These are phyloP conservation scores for Chytriomyces sp. DNA, from an alignment of 192 early-diverging fungal genomes.

Conservation along the genomic window DNA sequence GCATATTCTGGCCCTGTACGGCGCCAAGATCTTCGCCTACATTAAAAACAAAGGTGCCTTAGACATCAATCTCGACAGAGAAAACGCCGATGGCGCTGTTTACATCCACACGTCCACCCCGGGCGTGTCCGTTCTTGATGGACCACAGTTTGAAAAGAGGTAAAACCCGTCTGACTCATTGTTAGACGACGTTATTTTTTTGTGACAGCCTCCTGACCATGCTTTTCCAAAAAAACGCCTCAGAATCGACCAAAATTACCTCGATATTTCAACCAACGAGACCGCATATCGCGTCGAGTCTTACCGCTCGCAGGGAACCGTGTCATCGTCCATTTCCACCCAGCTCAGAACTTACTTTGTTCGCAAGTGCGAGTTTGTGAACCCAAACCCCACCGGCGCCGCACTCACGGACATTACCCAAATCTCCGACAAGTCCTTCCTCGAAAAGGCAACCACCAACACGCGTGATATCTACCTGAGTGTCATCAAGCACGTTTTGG, in stretches of 20 bases:
- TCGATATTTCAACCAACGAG: slow-evolving; percentile 74
- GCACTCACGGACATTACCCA: slow-evolving; percentile 78
- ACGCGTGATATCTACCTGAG: slow-evolving; percentile 87
- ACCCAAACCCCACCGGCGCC: slow-evolving; percentile 72
- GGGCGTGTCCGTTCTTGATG: slow-evolving; percentile 83
- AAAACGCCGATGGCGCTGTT: slow-evolving; percentile 88
- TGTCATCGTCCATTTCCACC: slow-evolving; percentile 80
- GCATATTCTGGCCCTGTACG: slow-evolving; percentile 96
- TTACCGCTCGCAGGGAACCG: slow-evolving; percentile 93
- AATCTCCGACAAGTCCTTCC: slow-evolving; percentile 89
- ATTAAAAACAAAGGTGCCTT: slow-evolving; percentile 83
- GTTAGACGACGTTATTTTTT: neutral
- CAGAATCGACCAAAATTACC: slow-evolving; percentile 89
- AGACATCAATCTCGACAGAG: slow-evolving; percentile 87
- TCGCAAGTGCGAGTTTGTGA: slow-evolving; percentile 88
- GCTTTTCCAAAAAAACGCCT: neutral
- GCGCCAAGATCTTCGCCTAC: slow-evolving; percentile 89
- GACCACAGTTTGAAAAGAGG: slow-evolving; percentile 80
- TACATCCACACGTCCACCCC: slow-evolving; percentile 96
- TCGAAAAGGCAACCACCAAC: slow-evolving; percentile 92
- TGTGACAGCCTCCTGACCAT: neutral
- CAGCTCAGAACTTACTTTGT: slow-evolving; percentile 97
- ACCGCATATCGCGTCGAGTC: slow-evolving; percentile 91
- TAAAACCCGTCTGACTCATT: slow-evolving; percentile 20
- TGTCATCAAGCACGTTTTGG: slow-evolving; percentile 84